Base-by-base conservation (phyloP, 208 protist genomes). In the Naegleria fowleri region DNA sequence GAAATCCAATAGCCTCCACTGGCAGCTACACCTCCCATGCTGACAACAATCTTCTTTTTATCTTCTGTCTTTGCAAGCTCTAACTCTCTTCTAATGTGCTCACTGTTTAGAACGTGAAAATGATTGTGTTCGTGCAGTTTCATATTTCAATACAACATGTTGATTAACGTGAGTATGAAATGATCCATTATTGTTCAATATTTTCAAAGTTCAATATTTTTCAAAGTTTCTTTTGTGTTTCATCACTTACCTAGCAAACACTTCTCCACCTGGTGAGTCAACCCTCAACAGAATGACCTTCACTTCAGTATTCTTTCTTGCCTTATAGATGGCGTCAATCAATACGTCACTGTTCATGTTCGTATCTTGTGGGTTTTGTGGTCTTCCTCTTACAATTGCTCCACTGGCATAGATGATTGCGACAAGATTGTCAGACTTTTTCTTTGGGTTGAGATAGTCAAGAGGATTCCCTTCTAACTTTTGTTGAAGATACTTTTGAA, bases 1-100 rank as follows among this genome's bases (percentile, higher is more conserved):
- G 13, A n/a, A 25, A 90, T 90, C 86, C 55, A 83, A 83, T 90
- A 90, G 15, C 86, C 86, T 40, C 86, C 86, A 41, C 58, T 83
- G 19, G 86, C 86, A 36, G 86, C 86, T 0, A 90, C 33, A 33
- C 33, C 13, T 43, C 36, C 86, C 86, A 90, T 83, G 22, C 33
- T 55, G 36, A 90, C 39, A 43, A 85, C 36, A 22, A 85, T 25
- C 79, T 85, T 85, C 79, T 85, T 85, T 36, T 36, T 36, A 29
- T 43, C 79, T 39, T n/a, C 75, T 6, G 13, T 85, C 22, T 25
- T 85, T 25, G 38, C n/a, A 36, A 85, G 36, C 22, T 85, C 79
- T 43, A 85, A 11, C 22, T 85, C 79, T 43, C 79, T 39, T 39
- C 79, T 85, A 43, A 85, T 85, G 9, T 43, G 9, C 29, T 85